Evolutionary conservation across 2,329 filamentous ascomycete species (phyloP), one percentile per base, ranked within the genome.

Genomic region (Metarhizium rileyi): DNA sequence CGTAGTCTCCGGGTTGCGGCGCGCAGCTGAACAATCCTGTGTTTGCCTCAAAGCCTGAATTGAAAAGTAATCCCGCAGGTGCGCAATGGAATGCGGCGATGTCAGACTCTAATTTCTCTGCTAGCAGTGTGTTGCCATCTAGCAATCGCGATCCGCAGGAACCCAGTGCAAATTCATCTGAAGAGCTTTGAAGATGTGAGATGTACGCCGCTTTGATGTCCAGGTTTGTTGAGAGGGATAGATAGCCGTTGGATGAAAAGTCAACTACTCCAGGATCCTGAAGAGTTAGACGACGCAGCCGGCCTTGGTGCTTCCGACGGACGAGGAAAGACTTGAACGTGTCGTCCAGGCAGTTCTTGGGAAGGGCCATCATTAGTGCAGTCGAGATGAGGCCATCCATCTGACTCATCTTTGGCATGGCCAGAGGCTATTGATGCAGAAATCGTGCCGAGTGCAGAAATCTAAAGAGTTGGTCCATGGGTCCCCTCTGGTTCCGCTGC

Each of bases 161-260:
- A 5, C 76, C 76, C 4, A 76, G 56, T 0, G 51, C 49, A 33
- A 57, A 55, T 10, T 47, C 49, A 4, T 42, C 23, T 18, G 30
- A 3, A 28, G 48, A 49, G 41, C 49, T 52, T 22, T 64, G 57
- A 10, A 75, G 54, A 0, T 63, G 57, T 2, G 54, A 50, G 18
- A 91, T 72, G 61, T 83, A 90, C 7, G 79, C 83, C 60, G 81
- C 75, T 66, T 86, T 83, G 7, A 79, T 49, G 14, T 61, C 62
- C 0, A 65, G 60, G 30, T 69, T 62, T 3, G 61, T 63, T 1
- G 87, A 83, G 5, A 90, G 83, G 45, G 90, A 89, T 51, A 95
- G 87, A 62, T 93, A 86, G 49, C 79, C 80, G 63, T 90, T 84
- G 60, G 87, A 90, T 22, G 84, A 83, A 60, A 94, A 86, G 67